Evolutionary conservation across 1,284 basidiomycete species (phyloP), one percentile per base, ranked within the genome.

Genomic region (Tylopilus microsporus): DNA sequence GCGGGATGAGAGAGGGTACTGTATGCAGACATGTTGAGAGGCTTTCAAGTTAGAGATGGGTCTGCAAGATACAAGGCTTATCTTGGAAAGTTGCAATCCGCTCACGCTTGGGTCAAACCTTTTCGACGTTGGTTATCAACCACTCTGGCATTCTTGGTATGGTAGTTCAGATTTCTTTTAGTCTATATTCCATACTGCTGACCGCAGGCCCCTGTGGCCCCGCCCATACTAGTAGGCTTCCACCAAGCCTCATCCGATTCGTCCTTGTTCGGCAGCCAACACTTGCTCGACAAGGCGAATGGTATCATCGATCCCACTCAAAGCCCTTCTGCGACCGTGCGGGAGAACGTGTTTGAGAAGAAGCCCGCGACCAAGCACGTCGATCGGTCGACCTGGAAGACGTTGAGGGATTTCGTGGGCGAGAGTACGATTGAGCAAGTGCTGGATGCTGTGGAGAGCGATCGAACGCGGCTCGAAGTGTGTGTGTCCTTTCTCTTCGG

Each of bases 381-480:
- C 30, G 85, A 88, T 62, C 75, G 84, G 58, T 78, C 75, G 45
- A 77, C 74, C 49, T 92, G 90, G 89, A 92, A 90, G 77, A 88
- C 86, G 0, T 66, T 92, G 49, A 78, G 90, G 37, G 89, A 91
- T 67, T 92, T 92, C 71, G 86, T 91, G 34, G 87, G 91, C 65
- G 90, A 91, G 64, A 79, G 83, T 39, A 85, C 83, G 11, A 85
- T 92, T 48, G 89, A 92, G 58, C 85, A 88, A 57, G 78, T 84
- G 19, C 67, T 87, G 53, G 89, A 91, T 56, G 78, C 77, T 3
- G 82, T 91, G 56, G 90, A 92, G 63, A 78, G 75, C 58, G 87
- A 90, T 59, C 76, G 88, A 43, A 77, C 75, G 60, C 75, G 74
- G 41, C 74, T 91, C 37, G 89, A 91, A 61, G 89, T 89, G 62